Conservation (phyloP, 2,329 filamentous ascomycete genomes). For the Diaporthe amygdali region DNA sequence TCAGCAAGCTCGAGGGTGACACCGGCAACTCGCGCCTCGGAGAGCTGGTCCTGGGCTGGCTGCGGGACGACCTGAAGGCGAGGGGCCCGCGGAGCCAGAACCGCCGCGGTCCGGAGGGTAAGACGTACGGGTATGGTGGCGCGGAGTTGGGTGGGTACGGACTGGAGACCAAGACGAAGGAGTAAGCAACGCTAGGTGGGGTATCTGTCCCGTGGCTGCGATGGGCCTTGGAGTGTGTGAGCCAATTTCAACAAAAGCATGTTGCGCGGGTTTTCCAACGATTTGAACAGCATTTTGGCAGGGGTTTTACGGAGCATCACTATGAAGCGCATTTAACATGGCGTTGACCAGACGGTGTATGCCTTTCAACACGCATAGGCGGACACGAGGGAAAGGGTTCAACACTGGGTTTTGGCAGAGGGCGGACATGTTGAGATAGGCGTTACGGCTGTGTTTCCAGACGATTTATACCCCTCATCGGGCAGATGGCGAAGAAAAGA, state of each 20-base stretch:
- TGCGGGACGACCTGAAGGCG: conserved; percentile 78
- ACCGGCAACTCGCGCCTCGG: conserved; percentile 82
- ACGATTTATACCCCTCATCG: conserved; percentile 9
- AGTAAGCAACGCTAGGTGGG: background rate
- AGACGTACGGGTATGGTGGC: conserved; percentile 62
- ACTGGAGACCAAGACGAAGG: conserved; percentile 50
- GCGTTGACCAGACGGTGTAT: conserved; percentile 9
- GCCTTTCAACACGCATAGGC: conserved; percentile 15
- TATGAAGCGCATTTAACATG: conserved; percentile 25
- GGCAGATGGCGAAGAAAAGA: background rate
- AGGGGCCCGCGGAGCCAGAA: conserved; percentile 75
- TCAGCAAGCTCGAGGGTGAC: conserved; percentile 55
- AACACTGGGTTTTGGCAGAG: background rate
- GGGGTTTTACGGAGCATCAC: background rate
- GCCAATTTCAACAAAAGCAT: conserved; percentile 13
- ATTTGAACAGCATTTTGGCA: conserved; percentile 2
- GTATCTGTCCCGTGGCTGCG: background rate
- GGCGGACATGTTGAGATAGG: background rate
- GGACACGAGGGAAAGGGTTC: background rate
- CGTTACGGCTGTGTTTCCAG: conserved; percentile 14
- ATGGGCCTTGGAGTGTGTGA: background rate
- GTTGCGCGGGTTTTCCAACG: background rate
- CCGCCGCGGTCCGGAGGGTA: conserved; percentile 63
- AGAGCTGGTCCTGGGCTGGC: conserved; percentile 86
- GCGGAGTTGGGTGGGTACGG: conserved; percentile 62